Evolutionary conservation across 2,329 filamentous ascomycete species (phyloP).

Genomic region (Xylaria digitata): DNA sequence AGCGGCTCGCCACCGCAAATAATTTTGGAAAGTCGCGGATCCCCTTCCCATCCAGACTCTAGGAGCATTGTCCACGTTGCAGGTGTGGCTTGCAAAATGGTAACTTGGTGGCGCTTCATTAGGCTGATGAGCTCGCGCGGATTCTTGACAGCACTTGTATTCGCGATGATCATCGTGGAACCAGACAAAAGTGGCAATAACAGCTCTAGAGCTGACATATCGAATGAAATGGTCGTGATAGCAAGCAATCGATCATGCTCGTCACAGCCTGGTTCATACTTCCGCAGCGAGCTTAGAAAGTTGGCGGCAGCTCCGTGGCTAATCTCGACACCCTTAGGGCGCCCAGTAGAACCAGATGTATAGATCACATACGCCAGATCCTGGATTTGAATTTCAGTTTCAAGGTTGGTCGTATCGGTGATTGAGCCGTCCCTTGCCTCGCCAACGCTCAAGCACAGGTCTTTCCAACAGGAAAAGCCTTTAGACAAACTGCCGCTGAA

Average conservation of each 20-base stretch:
- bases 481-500: conserved; percentile 21
- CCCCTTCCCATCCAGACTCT: conserved; percentile 40
- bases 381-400: conserved; percentile 29
- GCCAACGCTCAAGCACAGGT: conserved; percentile 38
- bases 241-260: conserved; percentile 45
- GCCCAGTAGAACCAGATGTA: conserved; percentile 46
- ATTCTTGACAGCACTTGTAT: conserved; percentile 48
- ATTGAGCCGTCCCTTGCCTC: conserved; percentile 28
- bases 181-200: conserved; percentile 51
- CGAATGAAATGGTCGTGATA: conserved; percentile 50
- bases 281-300: conserved; percentile 42
- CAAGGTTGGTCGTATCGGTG: conserved; percentile 24
- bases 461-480: conserved; percentile 34
- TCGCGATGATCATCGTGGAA: conserved; percentile 49
- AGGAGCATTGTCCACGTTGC: conserved; percentile 51
- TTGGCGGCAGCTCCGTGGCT: conserved; percentile 40
- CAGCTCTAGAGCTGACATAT: conserved; percentile 51
- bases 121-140: conserved; percentile 48
- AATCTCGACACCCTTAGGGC: conserved; percentile 56
- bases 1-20: conserved; percentile 48
- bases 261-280: conserved; percentile 44
- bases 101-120: conserved; percentile 50
- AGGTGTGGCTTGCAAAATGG: conserved; percentile 52
- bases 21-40: conserved; percentile 43
- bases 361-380: conserved; percentile 52